A percentile compares a stretch with the other conserved stretches of the same genome.
Conservation (phyloP, 1,139 yeast species). For the Nakaseomyces glabratus region DNA sequence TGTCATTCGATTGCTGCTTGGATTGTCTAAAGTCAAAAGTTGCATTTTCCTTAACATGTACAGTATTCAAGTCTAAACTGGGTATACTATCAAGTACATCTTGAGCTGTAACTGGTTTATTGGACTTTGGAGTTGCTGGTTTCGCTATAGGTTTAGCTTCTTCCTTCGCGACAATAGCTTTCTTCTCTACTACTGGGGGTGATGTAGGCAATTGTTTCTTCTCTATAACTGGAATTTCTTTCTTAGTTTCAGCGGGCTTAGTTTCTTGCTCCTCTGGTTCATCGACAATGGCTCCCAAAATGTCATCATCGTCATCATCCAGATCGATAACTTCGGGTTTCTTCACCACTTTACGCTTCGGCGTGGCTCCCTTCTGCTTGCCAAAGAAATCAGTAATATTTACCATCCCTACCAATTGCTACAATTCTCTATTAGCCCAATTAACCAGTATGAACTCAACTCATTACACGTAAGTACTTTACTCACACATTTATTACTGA, state of each 20-base stretch:
- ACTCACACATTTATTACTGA: no score
- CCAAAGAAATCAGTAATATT: slow-evolving; percentile 37
- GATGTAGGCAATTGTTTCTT: no score
- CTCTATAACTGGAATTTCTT: no score
- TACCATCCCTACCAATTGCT: slow-evolving; percentile 34
- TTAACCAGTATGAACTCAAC: no score
- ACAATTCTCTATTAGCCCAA: no score
- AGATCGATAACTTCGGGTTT: slow-evolving; percentile 20
- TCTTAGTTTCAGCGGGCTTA: no score
- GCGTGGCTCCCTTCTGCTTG: slow-evolving; percentile 11
- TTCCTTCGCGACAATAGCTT: slow-evolving; percentile 11
- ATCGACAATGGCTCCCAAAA: no score
- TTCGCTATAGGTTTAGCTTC: background rate
- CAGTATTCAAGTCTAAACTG: slow-evolving; percentile 27
- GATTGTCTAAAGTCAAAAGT: slow-evolving; percentile 22
- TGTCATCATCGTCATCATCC: slow-evolving; percentile 21
- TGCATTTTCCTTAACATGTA: slow-evolving; percentile 28
- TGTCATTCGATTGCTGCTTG: slow-evolving; percentile 10
- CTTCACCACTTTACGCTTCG: slow-evolving; percentile 10
- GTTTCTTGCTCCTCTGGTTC: no score
- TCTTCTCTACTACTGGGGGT: no score
- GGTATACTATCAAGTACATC: slow-evolving; percentile 28
- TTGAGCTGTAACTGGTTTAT: slow-evolving; percentile 17
- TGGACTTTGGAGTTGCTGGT: slow-evolving; percentile 1
- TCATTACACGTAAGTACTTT: no score